Base-by-base conservation (phyloP, 805 yeast genomes). In the Ascoidea asiatica region DNA sequence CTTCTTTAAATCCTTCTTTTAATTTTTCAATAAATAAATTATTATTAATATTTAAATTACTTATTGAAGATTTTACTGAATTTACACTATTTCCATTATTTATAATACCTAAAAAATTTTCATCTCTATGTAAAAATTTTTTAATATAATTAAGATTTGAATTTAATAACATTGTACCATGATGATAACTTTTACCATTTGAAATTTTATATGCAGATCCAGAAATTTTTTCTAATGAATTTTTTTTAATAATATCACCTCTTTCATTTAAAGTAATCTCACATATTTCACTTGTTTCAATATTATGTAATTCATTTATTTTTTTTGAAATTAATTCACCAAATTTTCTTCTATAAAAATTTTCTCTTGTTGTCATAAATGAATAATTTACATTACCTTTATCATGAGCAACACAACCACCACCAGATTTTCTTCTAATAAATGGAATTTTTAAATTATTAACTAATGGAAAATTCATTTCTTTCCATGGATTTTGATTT, bases 381-480 rank as follows among this genome's bases (percentile, higher is more conserved):
- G 94, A 80, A 60, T 81, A 92, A 56, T 92, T 92, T 18, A 81
- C 77, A 54, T 92, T 92, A 0, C 97, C 95, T 4, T 69, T 51
- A 60, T 90, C 98, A 58, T 92, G 99, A 8, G 88, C 95, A 1
- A 92, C 99, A 0, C 97, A 78, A 0, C 99, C 99, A 1, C 99
- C 99, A 0, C 99, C 99, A 6, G 92, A 80, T 41, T 73, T 65
- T 45, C 99, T 67, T 52, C 99, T 67, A 5, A 92, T 57, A 5
- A 89, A 56, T 0, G 95, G 90, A 21, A 85, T 69, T 2, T 65
- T 64, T 3, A 73, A 58, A 1, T 65, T 51, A 4, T 69, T 62
- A 4, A 84, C 62, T 13, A 75, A 46, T 19, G 75, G 69, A 2
- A 92, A 46, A 53, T 85, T 83, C 37, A 79, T 71, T 57, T 92